Evolutionary conservation across 352 stramenopile genomes (phyloP).

Genomic region (Phytopythium mirpurense): DNA sequence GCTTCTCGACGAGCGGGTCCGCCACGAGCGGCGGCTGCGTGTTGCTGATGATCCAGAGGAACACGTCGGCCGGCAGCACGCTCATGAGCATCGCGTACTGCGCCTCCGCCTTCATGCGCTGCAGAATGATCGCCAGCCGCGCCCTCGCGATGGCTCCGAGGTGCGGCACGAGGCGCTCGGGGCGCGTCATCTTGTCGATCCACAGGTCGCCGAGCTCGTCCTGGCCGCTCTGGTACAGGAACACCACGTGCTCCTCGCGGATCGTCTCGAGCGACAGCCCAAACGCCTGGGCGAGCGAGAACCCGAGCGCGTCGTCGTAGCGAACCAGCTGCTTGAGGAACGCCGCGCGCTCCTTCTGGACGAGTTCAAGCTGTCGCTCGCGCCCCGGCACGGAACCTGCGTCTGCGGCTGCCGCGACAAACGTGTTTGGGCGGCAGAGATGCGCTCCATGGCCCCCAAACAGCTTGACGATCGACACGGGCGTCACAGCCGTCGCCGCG

Average conservation of each 20-base stretch:
- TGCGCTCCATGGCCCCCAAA: conserved; percentile 40
- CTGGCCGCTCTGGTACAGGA: conserved; percentile 72
- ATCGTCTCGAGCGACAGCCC: conserved; percentile 64
- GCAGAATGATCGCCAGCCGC: conserved; percentile 64
- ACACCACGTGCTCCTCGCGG: conserved; percentile 74
- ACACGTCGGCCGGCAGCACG: conserved; percentile 71
- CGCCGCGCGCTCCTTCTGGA: conserved; percentile 44
- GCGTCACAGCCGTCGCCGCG: conserved; percentile 56
- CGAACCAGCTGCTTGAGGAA: conserved; percentile 73
- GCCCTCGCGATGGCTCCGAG: conserved; percentile 67
- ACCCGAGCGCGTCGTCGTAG: conserved; percentile 55
- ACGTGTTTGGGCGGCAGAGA: conserved; percentile 59
- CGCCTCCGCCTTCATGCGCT: conserved; percentile 68
- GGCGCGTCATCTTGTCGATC: conserved; percentile 69
- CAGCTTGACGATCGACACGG: conserved; percentile 65
- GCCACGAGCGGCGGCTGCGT: conserved; percentile 43
- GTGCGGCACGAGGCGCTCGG: conserved; percentile 48
- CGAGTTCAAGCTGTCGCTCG: conserved; percentile 16
- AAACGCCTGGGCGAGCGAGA: conserved; percentile 71
- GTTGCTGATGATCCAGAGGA: conserved; percentile 64
- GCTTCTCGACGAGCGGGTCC: conserved; percentile 53
- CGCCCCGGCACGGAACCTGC: neutral
- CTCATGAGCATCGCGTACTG: conserved; percentile 82
- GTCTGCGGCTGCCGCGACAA: conserved; percentile 22
- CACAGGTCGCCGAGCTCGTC: conserved; percentile 63